Percentiles rank a stretch among this genome's conserved stretches.
phyloP scores from a whole-genome alignment of 2,329 filamentous ascomycete genomes.

The Fusarium nodosum region DNA sequence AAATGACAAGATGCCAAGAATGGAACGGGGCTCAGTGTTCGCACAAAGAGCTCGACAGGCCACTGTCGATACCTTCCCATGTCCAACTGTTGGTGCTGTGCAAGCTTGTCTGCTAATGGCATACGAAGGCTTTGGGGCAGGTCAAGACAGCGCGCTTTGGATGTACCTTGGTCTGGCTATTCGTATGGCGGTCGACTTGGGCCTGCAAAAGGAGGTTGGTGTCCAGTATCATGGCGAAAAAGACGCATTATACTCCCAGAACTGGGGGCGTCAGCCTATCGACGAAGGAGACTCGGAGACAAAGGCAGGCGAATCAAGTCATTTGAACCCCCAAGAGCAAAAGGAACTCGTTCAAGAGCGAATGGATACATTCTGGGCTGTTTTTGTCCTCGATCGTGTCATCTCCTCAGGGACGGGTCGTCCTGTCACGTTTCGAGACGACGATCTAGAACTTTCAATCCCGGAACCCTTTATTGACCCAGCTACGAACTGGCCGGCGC shows the following conservation, averaged over 20 bases:
- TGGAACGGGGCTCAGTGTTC: conserved; percentile 82
- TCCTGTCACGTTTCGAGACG: conserved; percentile 84
- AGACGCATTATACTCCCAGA: conserved; percentile 64
- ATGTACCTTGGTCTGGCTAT: conserved; percentile 94
- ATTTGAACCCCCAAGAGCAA: conserved; percentile 65
- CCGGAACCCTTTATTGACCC: conserved; percentile 65
- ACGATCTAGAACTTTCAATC: conserved; percentile 86
- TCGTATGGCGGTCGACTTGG: conserved; percentile 83
- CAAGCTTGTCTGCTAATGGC: conserved; percentile 87
- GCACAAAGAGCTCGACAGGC: conserved; percentile 86
- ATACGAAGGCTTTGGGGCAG: conserved; percentile 90
- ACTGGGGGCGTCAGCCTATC: conserved; percentile 56
- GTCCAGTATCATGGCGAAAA: conserved; percentile 71
- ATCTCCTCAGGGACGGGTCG: conserved; percentile 90
- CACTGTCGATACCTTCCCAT: conserved; percentile 85
- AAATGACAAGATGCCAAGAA: conserved; percentile 64
- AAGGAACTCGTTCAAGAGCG: conserved; percentile 82
- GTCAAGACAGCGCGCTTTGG: conserved; percentile 90
- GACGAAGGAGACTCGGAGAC: conserved; percentile 57
- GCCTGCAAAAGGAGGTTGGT: conserved; percentile 84
- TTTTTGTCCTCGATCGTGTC: conserved; percentile 88
- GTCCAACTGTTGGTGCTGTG: conserved; percentile 84
- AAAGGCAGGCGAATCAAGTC: conserved; percentile 59
- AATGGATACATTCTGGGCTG: conserved; percentile 89
- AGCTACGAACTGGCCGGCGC: conserved; percentile 77